Evolutionary conservation across 2,329 filamentous ascomycete genomes (phyloP).

Genomic region (Curvularia hawaiiensis): DNA sequence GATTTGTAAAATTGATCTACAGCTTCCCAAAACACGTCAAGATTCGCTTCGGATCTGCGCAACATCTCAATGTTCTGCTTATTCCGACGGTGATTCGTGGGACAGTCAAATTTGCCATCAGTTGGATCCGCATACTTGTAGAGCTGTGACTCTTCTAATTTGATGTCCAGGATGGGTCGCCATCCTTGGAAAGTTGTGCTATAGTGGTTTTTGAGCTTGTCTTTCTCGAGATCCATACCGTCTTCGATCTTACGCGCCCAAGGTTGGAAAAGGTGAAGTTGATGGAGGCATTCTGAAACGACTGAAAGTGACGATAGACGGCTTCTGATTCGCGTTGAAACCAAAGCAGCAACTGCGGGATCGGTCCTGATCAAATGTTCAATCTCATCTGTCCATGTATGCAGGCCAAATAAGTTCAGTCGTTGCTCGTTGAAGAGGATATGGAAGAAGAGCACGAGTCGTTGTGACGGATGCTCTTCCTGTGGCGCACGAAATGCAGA

Average conservation of each 20-base stretch:
- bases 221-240: slow-evolving; percentile 16
- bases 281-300: slow-evolving; percentile 51
- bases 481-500: slow-evolving; percentile 7
- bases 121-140: slow-evolving; percentile 36
- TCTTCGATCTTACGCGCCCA: slow-evolving; percentile 53
- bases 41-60: slow-evolving; percentile 53
- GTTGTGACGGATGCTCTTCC: slow-evolving; percentile 10
- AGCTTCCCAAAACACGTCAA: slow-evolving; percentile 56
- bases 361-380: slow-evolving; percentile 51
- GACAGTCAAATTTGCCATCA: slow-evolving; percentile 54
- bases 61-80: slow-evolving; percentile 53
- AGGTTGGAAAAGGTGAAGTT: slow-evolving; percentile 58
- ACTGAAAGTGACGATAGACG: slow-evolving; percentile 55
- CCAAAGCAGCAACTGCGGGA: slow-evolving; percentile 40
- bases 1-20: slow-evolving; percentile 34
- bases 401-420: slow-evolving; percentile 26
- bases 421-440: slow-evolving; percentile 13
- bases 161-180: slow-evolving; percentile 6
- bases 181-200: slow-evolving; percentile 9
- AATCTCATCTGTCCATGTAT: slow-evolving; percentile 51
- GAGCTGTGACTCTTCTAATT: slow-evolving; percentile 14
- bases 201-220: slow-evolving; percentile 7
- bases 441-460: slow-evolving; percentile 16
- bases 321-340: slow-evolving; percentile 47
- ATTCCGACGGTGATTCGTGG: slow-evolving; percentile 54